Conservation (phyloP, 768 basidiomycete genomes). For the Fomitopsis pulvina region DNA sequence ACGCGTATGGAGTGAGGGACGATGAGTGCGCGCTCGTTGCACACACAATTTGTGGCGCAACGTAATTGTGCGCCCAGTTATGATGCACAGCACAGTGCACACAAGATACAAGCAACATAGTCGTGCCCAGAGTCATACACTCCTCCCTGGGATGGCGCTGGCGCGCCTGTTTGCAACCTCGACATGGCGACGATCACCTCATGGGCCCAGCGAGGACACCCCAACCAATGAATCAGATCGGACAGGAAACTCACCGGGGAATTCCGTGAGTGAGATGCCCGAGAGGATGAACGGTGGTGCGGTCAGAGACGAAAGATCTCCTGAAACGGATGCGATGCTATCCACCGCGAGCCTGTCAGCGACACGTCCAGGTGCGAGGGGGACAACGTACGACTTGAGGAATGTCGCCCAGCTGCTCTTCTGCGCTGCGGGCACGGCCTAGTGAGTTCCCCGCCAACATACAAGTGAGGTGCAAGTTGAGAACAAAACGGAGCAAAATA, state of each 20-base stretch:
- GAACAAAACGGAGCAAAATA: neutral
- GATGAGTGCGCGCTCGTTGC: too few relatives aligned
- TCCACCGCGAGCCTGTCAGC: neutral
- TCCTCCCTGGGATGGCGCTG: too few relatives aligned
- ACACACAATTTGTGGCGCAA: too few relatives aligned
- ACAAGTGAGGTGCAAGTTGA: neutral
- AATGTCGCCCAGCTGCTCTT: conserved; percentile 86
- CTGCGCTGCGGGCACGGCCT: conserved; percentile 78
- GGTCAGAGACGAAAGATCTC: conserved; percentile 79
- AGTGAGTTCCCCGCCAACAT: conserved; percentile 1
- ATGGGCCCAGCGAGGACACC: neutral
- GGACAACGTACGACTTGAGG: conserved; percentile 70
- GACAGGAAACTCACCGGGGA: conserved; percentile 56
- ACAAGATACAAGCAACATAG: neutral
- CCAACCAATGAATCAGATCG: neutral
- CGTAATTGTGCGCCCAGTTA: too few relatives aligned
- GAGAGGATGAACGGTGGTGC: conserved; percentile 91
- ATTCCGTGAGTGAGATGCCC: conserved; percentile 86
- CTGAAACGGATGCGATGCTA: conserved; percentile 81
- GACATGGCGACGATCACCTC: neutral
- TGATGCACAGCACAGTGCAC: neutral
- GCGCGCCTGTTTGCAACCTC: too few relatives aligned
- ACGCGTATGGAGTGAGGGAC: too few relatives aligned
- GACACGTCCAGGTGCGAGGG: conserved; percentile 5
- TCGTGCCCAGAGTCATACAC: too few relatives aligned